phyloP scores from a whole-genome alignment of 108 stramenopile genomes.

The Cyclostephanos invisitatus region DNA sequence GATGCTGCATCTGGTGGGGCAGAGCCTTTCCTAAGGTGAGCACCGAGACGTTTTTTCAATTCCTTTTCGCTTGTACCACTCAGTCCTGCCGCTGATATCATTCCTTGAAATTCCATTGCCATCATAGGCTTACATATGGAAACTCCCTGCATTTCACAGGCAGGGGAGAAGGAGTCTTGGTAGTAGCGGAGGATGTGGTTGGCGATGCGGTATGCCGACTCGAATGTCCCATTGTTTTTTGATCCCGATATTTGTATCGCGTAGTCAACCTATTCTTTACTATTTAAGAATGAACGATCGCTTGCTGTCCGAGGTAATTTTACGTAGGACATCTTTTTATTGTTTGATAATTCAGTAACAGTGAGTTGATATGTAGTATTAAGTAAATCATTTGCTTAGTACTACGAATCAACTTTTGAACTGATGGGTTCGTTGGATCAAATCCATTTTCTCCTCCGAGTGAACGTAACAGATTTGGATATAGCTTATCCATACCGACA shows the following conservation, averaged over 20 bases:
- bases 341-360: background rate
- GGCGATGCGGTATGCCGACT: background rate
- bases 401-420: background rate
- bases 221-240: background rate
- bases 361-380: background rate
- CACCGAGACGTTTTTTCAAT: too few species aligned
- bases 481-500: background rate
- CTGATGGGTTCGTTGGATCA: background rate
- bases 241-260: background rate
- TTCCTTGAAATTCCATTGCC: too few species aligned
- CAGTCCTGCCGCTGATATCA: too few species aligned
- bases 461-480: background rate
- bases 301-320: too few species aligned
- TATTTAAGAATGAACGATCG: background rate
- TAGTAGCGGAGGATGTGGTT: background rate
- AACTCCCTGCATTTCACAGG: too few species aligned
- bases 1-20: too few species aligned
- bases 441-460: background rate
- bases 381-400: slow-evolving; percentile 1
- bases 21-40: too few species aligned
- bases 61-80: too few species aligned
- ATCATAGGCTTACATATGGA: too few species aligned
- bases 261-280: background rate
- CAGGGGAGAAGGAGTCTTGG: background rate
- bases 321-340: background rate